These are phyloP conservation scores for Leccinum rimulosum DNA, from an alignment of 768 basidiomycete genomes.

Conservation along the genomic window DNA sequence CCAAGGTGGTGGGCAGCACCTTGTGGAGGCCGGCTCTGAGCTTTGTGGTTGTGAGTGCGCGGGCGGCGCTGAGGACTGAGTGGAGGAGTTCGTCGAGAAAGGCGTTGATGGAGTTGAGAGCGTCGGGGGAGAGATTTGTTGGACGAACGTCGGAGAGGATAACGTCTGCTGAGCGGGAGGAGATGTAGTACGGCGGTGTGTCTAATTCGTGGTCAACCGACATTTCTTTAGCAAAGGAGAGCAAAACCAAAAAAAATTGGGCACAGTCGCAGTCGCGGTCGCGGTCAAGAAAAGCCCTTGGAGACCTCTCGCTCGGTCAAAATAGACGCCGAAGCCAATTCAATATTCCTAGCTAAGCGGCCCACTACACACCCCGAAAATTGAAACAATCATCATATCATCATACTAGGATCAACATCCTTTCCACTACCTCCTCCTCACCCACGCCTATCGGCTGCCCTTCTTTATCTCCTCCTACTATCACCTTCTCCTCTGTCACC, in stretches of 20 bases:
- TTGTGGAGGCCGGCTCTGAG: constrained; percentile 70
- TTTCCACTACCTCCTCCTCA: constrained; percentile 24
- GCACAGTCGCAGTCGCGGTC: constrained; percentile 43
- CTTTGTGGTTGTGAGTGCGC: constrained; percentile 70
- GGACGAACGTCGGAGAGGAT: constrained; percentile 91
- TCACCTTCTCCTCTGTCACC: background rate
- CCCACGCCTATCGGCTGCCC: background rate
- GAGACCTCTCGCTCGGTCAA: background rate
- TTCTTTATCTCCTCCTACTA: background rate
- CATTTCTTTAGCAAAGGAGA: constrained; percentile 36
- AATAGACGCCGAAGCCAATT: background rate
- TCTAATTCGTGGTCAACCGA: constrained; percentile 36
- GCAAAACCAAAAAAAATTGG: no score
- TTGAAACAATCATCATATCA: background rate
- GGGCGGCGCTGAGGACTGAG: constrained; percentile 62
- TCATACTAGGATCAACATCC: constrained; percentile 13
- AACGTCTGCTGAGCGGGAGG: constrained; percentile 80
- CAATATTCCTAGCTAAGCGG: background rate
- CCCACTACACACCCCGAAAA: background rate
- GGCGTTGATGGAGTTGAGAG: constrained; percentile 76
- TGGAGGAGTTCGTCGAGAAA: constrained; percentile 83
- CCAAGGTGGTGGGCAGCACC: constrained; percentile 75
- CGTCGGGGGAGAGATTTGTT: constrained; percentile 77
- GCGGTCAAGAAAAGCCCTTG: constrained; percentile 11
- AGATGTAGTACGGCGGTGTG: constrained; percentile 68